Percentiles rank a stretch among this genome's conserved stretches.
These are phyloP conservation scores for Boletus huronensis DNA, from an alignment of 768 basidiomycete species.

Conservation along the genomic window DNA sequence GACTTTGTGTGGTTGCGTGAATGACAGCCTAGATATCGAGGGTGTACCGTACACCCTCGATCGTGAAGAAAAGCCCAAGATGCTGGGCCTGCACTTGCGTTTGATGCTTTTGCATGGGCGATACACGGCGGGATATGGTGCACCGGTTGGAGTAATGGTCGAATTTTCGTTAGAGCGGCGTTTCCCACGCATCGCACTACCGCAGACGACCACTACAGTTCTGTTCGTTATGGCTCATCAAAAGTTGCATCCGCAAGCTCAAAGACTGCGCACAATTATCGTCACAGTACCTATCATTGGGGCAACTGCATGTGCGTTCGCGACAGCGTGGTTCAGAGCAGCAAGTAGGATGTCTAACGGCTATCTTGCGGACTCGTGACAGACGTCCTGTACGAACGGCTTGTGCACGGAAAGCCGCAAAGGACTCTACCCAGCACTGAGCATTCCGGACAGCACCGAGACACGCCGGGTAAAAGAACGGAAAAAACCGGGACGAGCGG, in stretches of 20 bases:
- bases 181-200: background rate
- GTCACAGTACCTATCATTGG: conserved; percentile 62
- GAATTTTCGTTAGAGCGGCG: no score
- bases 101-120: no score
- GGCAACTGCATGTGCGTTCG: conserved; percentile 54
- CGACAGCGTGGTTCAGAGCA: background rate
- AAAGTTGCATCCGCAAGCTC: conserved; percentile 44
- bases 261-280: conserved; percentile 51
- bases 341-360: conserved; percentile 8
- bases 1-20: no score
- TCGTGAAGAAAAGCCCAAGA: no score
- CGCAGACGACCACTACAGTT: background rate
- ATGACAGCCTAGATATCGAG: no score
- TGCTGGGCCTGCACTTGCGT: no score
- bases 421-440: conserved; percentile 33
- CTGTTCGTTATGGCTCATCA: conserved; percentile 19
- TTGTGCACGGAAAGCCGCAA: conserved; percentile 50
- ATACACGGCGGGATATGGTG: no score
- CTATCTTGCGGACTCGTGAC: background rate
- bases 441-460: conserved; percentile 9
- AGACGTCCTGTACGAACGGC: conserved; percentile 68
- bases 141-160: no score
- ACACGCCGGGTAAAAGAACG: conserved; percentile 1
- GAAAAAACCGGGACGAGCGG: conserved; percentile 19
- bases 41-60: no score